These are phyloP conservation scores for Neofusicoccum parvum DNA, from an alignment of 2,329 filamentous ascomycete species.

Conservation along the genomic window DNA sequence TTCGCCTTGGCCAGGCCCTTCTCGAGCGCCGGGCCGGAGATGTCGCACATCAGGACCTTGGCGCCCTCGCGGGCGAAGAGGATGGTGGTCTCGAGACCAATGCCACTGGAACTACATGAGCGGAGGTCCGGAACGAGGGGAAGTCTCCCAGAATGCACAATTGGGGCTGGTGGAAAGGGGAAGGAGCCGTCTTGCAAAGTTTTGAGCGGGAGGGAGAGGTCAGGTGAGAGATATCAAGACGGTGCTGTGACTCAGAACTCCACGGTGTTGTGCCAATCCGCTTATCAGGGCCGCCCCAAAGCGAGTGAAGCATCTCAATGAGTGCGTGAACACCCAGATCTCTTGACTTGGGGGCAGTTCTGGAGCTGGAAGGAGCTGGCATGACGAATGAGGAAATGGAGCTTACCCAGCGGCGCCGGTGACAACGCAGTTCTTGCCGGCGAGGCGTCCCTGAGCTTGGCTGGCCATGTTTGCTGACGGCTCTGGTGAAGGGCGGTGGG, in stretches of 20 bases:
- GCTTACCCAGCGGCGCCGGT: slow-evolving; percentile 84
- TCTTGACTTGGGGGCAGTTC: background rate
- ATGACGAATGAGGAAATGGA: slow-evolving; percentile 9
- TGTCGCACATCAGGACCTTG: slow-evolving; percentile 81
- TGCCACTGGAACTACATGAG: slow-evolving; percentile 62
- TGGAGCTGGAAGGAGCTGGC: background rate
- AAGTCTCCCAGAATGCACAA: background rate
- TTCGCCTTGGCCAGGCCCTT: slow-evolving; percentile 76
- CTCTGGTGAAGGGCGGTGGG: slow-evolving; percentile 17
- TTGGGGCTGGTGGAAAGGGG: background rate
- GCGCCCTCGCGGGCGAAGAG: slow-evolving; percentile 89
- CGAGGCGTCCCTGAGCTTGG: slow-evolving; percentile 50
- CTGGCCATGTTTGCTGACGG: slow-evolving; percentile 43
- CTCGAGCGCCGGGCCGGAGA: slow-evolving; percentile 75
- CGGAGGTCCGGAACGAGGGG: background rate
- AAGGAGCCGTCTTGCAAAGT: background rate
- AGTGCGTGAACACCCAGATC: too few relatives aligned
- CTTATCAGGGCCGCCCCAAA: background rate
- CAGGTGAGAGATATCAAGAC: background rate
- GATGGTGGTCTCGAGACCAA: slow-evolving; percentile 88
- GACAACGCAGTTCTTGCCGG: slow-evolving; percentile 72
- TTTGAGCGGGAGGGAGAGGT: background rate
- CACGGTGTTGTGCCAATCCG: background rate
- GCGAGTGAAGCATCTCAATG: background rate
- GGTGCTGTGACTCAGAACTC: background rate